These are phyloP conservation scores for Nothophoma quercina DNA, from an alignment of 2,329 filamentous ascomycete species.

Conservation along the genomic window DNA sequence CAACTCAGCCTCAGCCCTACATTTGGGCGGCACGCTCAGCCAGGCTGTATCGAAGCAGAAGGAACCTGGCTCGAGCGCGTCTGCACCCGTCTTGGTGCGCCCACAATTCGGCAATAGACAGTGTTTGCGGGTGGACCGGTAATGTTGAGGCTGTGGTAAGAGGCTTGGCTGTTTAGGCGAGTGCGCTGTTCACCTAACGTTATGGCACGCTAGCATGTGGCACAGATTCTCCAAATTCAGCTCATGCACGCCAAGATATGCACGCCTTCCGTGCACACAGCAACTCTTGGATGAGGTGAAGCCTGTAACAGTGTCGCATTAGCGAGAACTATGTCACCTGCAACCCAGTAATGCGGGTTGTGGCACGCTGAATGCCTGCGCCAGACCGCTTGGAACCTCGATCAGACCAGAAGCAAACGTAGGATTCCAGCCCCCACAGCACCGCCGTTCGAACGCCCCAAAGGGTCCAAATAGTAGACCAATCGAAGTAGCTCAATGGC, in stretches of 20 bases:
- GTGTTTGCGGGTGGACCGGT: constrained; percentile 17
- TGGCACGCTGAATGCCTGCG: constrained; percentile 24
- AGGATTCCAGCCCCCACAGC: constrained; percentile 12
- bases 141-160: constrained; percentile 17
- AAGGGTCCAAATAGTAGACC: constrained; percentile 11
- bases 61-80: constrained; percentile 20
- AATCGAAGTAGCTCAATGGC: constrained; percentile 12
- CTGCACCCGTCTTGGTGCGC: constrained; percentile 11
- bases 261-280: constrained; percentile 13
- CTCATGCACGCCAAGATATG: constrained; percentile 24
- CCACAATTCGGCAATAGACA: constrained; percentile 32
- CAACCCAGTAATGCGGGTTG: constrained; percentile 10
- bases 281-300: constrained; percentile 4
- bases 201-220: constrained; percentile 15
- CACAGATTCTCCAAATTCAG: constrained; percentile 17
- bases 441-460: constrained; percentile 17
- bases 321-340: neutral
- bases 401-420: constrained; percentile 15
- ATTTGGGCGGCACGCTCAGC: constrained; percentile 16
- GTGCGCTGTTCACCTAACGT: constrained; percentile 15
- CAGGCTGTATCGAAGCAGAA: constrained; percentile 18
- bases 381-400: constrained; percentile 14
- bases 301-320: constrained; percentile 6
- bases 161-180: constrained; percentile 20
- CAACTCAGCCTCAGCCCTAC: constrained; percentile 21